Evolutionary conservation across 2,329 filamentous ascomycete species (phyloP).

Genomic region (Fusarium incarnatum): DNA sequence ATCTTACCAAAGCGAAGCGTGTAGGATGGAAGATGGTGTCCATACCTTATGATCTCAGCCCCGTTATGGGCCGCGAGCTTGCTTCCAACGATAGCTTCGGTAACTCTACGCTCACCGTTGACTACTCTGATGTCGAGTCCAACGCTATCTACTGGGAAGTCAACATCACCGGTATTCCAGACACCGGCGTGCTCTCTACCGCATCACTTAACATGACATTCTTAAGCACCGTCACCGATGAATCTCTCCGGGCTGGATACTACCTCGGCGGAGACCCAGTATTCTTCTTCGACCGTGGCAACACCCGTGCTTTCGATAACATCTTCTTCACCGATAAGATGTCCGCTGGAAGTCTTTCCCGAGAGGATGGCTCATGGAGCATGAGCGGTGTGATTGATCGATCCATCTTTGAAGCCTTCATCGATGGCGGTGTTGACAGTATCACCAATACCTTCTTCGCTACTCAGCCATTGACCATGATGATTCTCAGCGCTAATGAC

Average conservation of each 20-base stretch:
- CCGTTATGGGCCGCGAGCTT: constrained; percentile 60
- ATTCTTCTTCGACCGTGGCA: constrained; percentile 48
- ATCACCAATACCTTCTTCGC: constrained; percentile 50
- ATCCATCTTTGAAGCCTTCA: constrained; percentile 52
- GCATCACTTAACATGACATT: constrained; percentile 49
- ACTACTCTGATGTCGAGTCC: constrained; percentile 56
- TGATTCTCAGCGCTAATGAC: constrained; percentile 35
- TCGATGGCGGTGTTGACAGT: constrained; percentile 51
- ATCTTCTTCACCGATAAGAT: constrained; percentile 51
- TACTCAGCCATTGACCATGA: constrained; percentile 42
- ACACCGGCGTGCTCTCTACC: constrained; percentile 25
- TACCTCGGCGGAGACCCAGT: constrained; percentile 45
- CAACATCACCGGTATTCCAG: constrained; percentile 58
- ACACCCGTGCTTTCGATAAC: constrained; percentile 46
- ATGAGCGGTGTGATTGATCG: constrained; percentile 52
- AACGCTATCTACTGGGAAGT: constrained; percentile 67
- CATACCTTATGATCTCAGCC: constrained; percentile 60
- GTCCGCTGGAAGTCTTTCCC: constrained; percentile 37
- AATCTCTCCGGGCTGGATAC: constrained; percentile 45
- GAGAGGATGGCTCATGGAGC: constrained; percentile 38
- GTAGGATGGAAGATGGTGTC: constrained; percentile 64
- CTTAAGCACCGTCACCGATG: constrained; percentile 40
- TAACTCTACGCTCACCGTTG: constrained; percentile 61
- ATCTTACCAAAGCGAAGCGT: constrained; percentile 62
- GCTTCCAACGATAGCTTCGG: constrained; percentile 57